Conservation (phyloP, 306 rosid genomes). For the Castanea mollissima region DNA sequence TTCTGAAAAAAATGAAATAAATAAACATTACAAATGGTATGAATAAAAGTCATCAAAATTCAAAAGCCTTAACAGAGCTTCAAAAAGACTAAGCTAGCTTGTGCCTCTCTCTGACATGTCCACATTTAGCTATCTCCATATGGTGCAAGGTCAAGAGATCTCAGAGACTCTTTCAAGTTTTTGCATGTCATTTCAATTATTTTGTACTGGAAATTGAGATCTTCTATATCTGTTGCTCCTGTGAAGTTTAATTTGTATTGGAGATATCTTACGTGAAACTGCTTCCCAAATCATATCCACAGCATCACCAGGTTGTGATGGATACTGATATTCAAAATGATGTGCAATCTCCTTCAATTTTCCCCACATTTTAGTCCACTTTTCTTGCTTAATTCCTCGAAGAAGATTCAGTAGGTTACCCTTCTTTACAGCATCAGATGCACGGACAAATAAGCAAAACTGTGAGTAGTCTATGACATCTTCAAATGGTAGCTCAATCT, state of each 20-base stretch:
- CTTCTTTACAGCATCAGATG: slow-evolving; percentile 54
- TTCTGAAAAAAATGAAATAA: background rate
- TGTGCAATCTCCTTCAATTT: slow-evolving; percentile 59
- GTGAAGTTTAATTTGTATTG: slow-evolving; percentile 38
- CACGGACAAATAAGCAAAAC: slow-evolving; percentile 61
- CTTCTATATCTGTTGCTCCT: slow-evolving; percentile 61
- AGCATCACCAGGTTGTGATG: slow-evolving; percentile 69
- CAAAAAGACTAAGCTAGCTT: slow-evolving; percentile 1
- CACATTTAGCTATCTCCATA: background rate
- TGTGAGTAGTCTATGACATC: slow-evolving; percentile 82
- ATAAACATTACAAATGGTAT: background rate
- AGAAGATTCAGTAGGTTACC: slow-evolving; percentile 72
- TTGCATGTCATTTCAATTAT: slow-evolving; percentile 18
- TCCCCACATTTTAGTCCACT: slow-evolving; percentile 84
- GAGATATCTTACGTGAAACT: slow-evolving; percentile 55
- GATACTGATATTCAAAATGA: slow-evolving; percentile 76
- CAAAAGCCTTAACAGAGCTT: background rate
- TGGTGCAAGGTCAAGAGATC: slow-evolving; percentile 18
- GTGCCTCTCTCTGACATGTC: slow-evolving; percentile 18
- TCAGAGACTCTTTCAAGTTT: slow-evolving; percentile 13
- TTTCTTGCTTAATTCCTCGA: slow-evolving; percentile 48
- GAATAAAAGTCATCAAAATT: background rate
- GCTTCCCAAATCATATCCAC: slow-evolving; percentile 86
- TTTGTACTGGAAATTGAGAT: slow-evolving; percentile 42
- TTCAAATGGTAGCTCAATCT: slow-evolving; percentile 86